phyloP scores from a whole-genome alignment of 2,329 filamentous ascomycete genomes.

The Arthrobotrys megalospora region DNA sequence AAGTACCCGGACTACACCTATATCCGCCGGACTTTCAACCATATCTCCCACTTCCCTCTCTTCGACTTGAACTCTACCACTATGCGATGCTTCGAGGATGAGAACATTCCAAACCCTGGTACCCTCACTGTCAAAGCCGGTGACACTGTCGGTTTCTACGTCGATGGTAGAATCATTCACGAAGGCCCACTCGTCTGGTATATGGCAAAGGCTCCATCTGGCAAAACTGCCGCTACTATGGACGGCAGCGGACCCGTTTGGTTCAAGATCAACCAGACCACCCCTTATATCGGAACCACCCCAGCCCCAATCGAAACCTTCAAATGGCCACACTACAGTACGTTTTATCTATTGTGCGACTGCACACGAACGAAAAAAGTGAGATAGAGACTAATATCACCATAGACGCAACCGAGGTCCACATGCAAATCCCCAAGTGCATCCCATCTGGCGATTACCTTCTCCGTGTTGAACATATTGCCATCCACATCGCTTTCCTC shows the following conservation, averaged over 20 bases:
- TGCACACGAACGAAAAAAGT: slow-evolving; percentile 7
- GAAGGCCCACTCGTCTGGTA: slow-evolving; percentile 69
- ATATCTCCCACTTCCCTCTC: slow-evolving; percentile 67
- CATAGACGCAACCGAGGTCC: slow-evolving; percentile 41
- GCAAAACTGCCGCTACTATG: slow-evolving; percentile 64
- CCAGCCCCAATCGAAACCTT: slow-evolving; percentile 33
- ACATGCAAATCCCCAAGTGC: slow-evolving; percentile 67
- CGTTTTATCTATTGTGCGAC: background rate
- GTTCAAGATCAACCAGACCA: slow-evolving; percentile 67
- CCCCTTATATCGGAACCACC: slow-evolving; percentile 35
- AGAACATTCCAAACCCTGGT: slow-evolving; percentile 66
- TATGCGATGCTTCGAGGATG: slow-evolving; percentile 69
- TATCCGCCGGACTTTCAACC: slow-evolving; percentile 69
- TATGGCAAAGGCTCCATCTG: slow-evolving; percentile 66
- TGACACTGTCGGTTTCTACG: slow-evolving; percentile 56
- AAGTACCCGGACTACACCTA: slow-evolving; percentile 69
- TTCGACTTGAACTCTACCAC: slow-evolving; percentile 67
- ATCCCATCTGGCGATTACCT: slow-evolving; percentile 69
- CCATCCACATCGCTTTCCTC: slow-evolving; percentile 68
- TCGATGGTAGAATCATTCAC: slow-evolving; percentile 66
- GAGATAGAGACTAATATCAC: background rate
- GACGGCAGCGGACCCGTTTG: slow-evolving; percentile 66
- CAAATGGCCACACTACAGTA: slow-evolving; percentile 47
- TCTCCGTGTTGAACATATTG: slow-evolving; percentile 70
- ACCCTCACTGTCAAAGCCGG: slow-evolving; percentile 66